A percentile compares a stretch with the other conserved stretches of the same genome.
Evolutionary conservation across 805 yeast species (phyloP).

Genomic region (Candida lessepsii): DNA sequence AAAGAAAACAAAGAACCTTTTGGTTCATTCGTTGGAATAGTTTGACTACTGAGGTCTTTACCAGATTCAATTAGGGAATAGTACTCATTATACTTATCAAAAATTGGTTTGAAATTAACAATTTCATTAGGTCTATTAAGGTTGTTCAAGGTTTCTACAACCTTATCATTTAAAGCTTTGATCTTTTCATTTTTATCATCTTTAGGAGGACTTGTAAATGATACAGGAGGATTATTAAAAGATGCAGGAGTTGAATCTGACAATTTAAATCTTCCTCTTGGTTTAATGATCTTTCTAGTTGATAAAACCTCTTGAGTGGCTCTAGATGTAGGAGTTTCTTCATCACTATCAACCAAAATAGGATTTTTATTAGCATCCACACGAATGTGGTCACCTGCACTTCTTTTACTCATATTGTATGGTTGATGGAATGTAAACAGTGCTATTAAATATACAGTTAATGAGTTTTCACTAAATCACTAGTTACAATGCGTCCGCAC

Average conservation of each 20-base stretch:
- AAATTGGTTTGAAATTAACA: conserved; percentile 54
- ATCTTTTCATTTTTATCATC: conserved; percentile 42
- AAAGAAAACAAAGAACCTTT: conserved; percentile 14
- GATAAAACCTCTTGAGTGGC: conserved; percentile 68
- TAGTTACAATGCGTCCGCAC: conserved; percentile 3
- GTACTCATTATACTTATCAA: conserved; percentile 59
- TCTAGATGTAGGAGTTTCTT: conserved; percentile 10
- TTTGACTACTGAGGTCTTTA: background rate
- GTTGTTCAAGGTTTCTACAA: conserved; percentile 48
- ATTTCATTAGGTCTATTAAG: conserved; percentile 45
- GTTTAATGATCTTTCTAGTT: conserved; percentile 65
- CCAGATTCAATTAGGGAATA: conserved; percentile 22
- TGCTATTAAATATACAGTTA: too few relatives aligned
- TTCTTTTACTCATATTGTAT: conserved; percentile 59
- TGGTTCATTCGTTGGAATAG: background rate
- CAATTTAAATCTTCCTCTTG: conserved; percentile 33
- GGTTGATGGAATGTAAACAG: background rate
- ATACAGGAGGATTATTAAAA: background rate
- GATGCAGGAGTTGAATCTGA: conserved; percentile 2
- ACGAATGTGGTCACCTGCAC: conserved; percentile 16
- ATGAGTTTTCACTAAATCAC: too few relatives aligned
- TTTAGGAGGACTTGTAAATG: background rate
- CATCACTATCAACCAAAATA: conserved; percentile 20
- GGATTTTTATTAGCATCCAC: conserved; percentile 14
- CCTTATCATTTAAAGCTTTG: conserved; percentile 64